Percentiles rank a stretch among this genome's conserved stretches.
These are phyloP conservation scores for Chrysophaeum taylorii DNA, from an alignment of 352 stramenopile species.

Conservation along the genomic window DNA sequence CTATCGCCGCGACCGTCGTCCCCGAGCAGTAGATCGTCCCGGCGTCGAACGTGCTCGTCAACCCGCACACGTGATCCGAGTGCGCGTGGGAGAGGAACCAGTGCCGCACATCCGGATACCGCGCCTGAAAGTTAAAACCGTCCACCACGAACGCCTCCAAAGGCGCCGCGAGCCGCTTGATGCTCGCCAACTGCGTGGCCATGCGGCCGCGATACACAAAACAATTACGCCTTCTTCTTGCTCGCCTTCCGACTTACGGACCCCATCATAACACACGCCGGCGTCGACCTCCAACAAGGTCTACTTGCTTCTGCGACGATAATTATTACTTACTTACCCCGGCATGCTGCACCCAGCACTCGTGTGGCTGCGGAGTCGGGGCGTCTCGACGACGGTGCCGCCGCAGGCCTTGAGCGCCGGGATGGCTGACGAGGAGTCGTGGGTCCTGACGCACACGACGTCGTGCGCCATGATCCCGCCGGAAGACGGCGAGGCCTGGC, in stretches of 20 bases:
- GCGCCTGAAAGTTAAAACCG: not conserved
- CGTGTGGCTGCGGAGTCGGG: too few species aligned
- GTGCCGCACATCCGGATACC: not conserved
- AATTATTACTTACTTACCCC: too few species aligned
- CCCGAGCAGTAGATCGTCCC: not conserved
- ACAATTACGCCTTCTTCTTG: too few species aligned
- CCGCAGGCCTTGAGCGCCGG: too few species aligned
- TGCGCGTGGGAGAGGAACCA: conserved; percentile 5
- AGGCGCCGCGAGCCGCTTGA: not conserved
- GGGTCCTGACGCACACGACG: not conserved
- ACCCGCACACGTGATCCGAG: not conserved
- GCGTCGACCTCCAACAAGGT: too few species aligned
- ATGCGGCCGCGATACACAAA: too few species aligned
- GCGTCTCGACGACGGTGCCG: too few species aligned
- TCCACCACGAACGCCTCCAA: conserved; percentile 3
- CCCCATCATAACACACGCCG: too few species aligned
- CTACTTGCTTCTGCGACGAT: too few species aligned
- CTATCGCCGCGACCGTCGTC: not conserved
- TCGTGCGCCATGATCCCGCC: not conserved
- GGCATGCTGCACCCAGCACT: too few species aligned
- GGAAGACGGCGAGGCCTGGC: not conserved
- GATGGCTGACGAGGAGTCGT: too few species aligned
- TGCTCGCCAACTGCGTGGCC: not conserved
- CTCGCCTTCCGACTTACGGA: too few species aligned
- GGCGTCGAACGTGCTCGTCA: not conserved